These are phyloP conservation scores for Acacia melanoxylon DNA, from an alignment of 306 rosid genomes.

Conservation along the genomic window DNA sequence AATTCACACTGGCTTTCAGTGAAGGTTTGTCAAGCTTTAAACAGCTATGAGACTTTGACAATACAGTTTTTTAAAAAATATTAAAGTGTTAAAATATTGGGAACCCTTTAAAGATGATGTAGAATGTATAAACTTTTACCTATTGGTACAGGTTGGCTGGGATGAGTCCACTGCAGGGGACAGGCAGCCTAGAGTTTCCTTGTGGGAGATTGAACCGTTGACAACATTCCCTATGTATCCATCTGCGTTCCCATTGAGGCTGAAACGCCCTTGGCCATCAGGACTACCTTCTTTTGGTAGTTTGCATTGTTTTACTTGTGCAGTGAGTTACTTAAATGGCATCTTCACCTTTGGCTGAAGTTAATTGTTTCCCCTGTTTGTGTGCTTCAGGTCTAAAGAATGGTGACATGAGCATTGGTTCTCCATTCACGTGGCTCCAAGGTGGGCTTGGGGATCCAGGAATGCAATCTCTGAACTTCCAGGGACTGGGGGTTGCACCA, in stretches of 20 bases:
- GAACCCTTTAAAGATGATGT: neutral
- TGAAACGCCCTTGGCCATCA: constrained; percentile 90
- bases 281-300: constrained; percentile 81
- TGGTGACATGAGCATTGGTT: constrained; percentile 61
- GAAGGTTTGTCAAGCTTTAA: constrained; percentile 55
- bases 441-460: constrained; percentile 74
- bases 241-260: constrained; percentile 76
- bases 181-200: constrained; percentile 89
- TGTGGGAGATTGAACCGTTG: constrained; percentile 93
- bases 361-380: constrained; percentile 1
- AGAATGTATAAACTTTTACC: constrained; percentile 21
- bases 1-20: constrained; percentile 85
- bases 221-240: constrained; percentile 95
- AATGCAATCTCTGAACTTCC: constrained; percentile 72
- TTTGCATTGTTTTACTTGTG: constrained; percentile 31
- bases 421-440: constrained; percentile 80
- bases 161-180: constrained; percentile 95
- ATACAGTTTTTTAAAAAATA: constrained; percentile 30
- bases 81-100: constrained; percentile 1
- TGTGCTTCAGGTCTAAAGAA: constrained; percentile 67
- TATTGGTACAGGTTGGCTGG: constrained; percentile 82
- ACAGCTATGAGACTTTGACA: constrained; percentile 10
- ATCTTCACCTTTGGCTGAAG: constrained; percentile 8
- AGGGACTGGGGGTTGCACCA: constrained; percentile 77
- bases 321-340: neutral